phyloP scores from a whole-genome alignment of 176 grass and related monocot species.

The Dendrocalamus sinicus region DNA sequence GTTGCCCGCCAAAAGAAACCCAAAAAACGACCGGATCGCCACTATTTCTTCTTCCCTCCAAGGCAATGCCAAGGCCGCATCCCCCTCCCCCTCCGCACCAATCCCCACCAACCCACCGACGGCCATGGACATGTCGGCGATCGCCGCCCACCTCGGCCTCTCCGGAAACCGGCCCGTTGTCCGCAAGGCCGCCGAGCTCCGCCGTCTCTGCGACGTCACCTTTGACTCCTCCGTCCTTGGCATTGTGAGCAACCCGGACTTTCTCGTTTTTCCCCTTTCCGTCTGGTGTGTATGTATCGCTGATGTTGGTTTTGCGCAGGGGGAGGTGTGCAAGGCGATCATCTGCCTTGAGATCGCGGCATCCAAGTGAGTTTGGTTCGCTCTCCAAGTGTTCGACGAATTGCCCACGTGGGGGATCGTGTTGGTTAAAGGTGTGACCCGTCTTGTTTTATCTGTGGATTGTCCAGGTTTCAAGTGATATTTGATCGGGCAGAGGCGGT shows the following conservation, averaged over 20 bases:
- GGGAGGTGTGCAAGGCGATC: constrained; percentile 95
- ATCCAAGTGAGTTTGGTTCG: constrained; percentile 58
- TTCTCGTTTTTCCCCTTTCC: neutral
- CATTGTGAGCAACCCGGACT: constrained; percentile 39
- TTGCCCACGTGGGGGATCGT: neutral
- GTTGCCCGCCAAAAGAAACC: constrained; percentile 52
- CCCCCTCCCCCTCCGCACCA: neutral
- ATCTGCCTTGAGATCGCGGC: constrained; percentile 93
- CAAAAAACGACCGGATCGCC: constrained; percentile 37
- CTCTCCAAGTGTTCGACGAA: constrained; percentile 44
- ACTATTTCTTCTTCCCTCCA: constrained; percentile 32
- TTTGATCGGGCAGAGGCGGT: constrained; percentile 82
- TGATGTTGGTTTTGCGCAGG: constrained; percentile 48
- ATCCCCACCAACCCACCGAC: neutral
- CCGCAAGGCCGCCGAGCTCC: constrained; percentile 91
- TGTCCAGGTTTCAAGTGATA: constrained; percentile 71
- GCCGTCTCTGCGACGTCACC: constrained; percentile 79
- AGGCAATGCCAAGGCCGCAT: constrained; percentile 36
- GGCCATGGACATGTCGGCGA: constrained; percentile 82
- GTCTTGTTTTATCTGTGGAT: neutral
- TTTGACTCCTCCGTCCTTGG: constrained; percentile 92
- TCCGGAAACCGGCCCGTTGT: constrained; percentile 58
- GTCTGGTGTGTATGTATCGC: neutral
- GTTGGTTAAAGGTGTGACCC: neutral
- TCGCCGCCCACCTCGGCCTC: constrained; percentile 75